Evolutionary conservation across 768 basidiomycete genomes (phyloP).

Genomic region (Serendipita indica): DNA sequence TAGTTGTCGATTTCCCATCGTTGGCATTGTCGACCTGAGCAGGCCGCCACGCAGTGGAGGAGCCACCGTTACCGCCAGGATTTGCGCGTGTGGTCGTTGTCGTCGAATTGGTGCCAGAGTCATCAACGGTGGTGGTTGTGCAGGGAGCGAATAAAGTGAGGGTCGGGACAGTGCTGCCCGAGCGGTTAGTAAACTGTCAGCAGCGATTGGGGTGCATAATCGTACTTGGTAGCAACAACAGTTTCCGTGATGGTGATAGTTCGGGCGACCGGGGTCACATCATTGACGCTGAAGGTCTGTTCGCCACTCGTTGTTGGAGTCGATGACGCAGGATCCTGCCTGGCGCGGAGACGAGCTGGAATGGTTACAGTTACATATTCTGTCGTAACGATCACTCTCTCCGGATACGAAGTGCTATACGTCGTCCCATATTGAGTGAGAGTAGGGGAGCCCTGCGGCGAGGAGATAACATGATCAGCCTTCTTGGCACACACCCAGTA

Average conservation of each 20-base stretch:
- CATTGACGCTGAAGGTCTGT: neutral
- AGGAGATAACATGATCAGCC: neutral
- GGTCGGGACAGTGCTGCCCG: neutral
- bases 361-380: neutral
- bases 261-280: neutral
- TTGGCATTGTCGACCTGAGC: neutral
- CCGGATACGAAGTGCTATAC: neutral
- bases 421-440: neutral
- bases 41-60: neutral
- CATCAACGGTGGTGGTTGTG: neutral
- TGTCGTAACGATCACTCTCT: neutral
- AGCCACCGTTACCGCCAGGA: neutral
- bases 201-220: neutral
- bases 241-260: conserved; percentile 6
- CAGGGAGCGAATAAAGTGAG: conserved; percentile 1
- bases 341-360: neutral
- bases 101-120: neutral
- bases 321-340: neutral
- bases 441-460: neutral
- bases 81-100: neutral
- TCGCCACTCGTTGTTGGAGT: neutral
- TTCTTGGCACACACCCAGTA: neutral
- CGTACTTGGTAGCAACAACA: neutral
- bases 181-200: neutral
- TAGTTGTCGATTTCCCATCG: conserved; percentile 1